Percentiles rank a stretch among this genome's conserved stretches.
These are phyloP conservation scores for Yamadazyma membranifaciens DNA, from an alignment of 1,139 yeast genomes.

Conservation along the genomic window DNA sequence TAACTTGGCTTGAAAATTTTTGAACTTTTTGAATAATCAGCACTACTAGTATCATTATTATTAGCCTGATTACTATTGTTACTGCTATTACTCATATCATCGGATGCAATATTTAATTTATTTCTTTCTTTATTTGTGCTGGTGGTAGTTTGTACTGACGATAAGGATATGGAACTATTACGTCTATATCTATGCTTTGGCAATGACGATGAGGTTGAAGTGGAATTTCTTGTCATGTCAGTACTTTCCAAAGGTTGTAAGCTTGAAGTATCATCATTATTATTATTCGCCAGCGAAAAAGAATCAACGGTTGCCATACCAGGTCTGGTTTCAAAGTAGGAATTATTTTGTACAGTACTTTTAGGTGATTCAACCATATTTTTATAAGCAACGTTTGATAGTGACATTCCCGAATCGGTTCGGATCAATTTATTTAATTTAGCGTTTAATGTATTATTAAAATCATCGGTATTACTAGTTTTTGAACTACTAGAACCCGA, in stretches of 20 bases:
- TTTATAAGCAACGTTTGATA: conserved; percentile 12
- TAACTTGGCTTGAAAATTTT: conserved; percentile 17
- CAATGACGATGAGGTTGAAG: conserved; percentile 13
- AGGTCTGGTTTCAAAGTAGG: conserved; percentile 5
- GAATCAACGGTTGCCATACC: neutral
- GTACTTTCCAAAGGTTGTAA: neutral
- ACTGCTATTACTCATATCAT: conserved; percentile 1
- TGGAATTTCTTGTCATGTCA: conserved; percentile 13
- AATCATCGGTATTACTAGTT: neutral
- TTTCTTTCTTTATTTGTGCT: conserved; percentile 10
- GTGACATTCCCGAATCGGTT: conserved; percentile 9
- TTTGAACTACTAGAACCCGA: neutral
- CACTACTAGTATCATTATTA: conserved; percentile 2
- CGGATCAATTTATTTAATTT: conserved; percentile 7
- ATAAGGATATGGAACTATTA: conserved; percentile 16
- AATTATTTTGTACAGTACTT: neutral
- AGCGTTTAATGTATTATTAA: conserved; percentile 6
- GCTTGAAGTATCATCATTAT: neutral
- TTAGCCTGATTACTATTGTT: neutral
- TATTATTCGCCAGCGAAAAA: neutral
- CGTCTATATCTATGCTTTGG: conserved; percentile 12
- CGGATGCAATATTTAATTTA: conserved; percentile 5
- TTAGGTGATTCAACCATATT: conserved; percentile 6
- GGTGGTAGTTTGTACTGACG: conserved; percentile 13
- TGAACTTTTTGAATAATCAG: conserved; percentile 11